Conservation (phyloP, 1,284 basidiomycete genomes). For the Mycena sp. region DNA sequence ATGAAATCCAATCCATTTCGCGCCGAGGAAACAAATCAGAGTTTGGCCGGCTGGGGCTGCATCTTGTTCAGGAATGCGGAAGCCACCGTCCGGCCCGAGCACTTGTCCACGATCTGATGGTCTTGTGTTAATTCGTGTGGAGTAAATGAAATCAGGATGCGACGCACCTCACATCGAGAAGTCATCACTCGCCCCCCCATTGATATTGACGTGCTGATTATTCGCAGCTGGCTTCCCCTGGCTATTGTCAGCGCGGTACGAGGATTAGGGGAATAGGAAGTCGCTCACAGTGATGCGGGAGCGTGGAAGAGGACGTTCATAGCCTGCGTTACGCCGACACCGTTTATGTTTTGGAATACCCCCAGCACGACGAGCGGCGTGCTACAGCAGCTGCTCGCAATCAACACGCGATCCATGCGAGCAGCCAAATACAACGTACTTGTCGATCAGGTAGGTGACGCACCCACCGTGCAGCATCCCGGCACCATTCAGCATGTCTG, state of each 20-base stretch:
- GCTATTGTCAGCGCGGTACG: not conserved
- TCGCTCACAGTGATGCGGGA: conserved; percentile 65
- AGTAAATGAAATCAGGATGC: not conserved
- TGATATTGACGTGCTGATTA: conserved; percentile 69
- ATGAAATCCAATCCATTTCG: too few relatives aligned
- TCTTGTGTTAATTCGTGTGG: not conserved
- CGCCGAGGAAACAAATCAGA: not conserved
- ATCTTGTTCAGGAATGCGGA: conserved; percentile 75
- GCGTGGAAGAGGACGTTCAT: conserved; percentile 75
- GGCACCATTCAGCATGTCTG: conserved; percentile 78
- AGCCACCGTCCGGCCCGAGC: conserved; percentile 63
- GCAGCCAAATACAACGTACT: conserved; percentile 50
- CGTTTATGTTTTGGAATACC: conserved; percentile 65
- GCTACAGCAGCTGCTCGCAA: conserved; percentile 60
- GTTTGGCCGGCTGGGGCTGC: conserved; percentile 55
- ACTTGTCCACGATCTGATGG: conserved; percentile 62
- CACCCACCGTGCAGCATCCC: conserved; percentile 79
- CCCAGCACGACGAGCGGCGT: conserved; percentile 73
- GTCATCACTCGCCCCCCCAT: conserved; percentile 75
- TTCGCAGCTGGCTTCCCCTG: conserved; percentile 65
- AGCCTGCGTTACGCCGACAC: conserved; percentile 76
- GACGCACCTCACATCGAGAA: conserved; percentile 64
- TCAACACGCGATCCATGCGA: not conserved
- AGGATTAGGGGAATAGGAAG: not conserved
- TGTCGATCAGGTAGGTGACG: conserved; percentile 76